Percentiles rank a stretch among this genome's conserved stretches.
Conservation (phyloP, 1,284 basidiomycete genomes). For the Dichomitus squalens region DNA sequence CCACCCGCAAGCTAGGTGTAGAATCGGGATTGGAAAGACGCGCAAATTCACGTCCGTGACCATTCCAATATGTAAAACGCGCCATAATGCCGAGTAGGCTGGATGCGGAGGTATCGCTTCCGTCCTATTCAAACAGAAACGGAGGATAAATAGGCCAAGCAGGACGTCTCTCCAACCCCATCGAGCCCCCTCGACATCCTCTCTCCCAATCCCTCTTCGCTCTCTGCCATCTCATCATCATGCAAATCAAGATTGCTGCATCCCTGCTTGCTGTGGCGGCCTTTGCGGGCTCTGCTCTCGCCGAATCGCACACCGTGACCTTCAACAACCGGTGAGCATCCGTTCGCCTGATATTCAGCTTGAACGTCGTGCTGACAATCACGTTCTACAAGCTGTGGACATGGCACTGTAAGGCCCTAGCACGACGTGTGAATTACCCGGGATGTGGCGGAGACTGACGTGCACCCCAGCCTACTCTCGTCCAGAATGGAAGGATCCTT, state of each 20-base stretch:
- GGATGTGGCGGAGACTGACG: not conserved
- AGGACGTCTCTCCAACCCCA: not conserved
- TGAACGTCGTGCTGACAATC: not conserved
- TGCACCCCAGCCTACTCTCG: constrained; percentile 34
- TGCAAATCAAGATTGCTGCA: constrained; percentile 35
- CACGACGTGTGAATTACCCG: not conserved
- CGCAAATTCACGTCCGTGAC: too few relatives aligned
- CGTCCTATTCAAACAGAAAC: not conserved
- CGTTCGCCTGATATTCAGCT: not conserved
- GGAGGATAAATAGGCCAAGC: not conserved
- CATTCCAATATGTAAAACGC: too few relatives aligned
- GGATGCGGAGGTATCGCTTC: too few relatives aligned
- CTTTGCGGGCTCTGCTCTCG: constrained; percentile 30
- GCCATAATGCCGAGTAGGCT: too few relatives aligned
- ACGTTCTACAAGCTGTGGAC: constrained; percentile 35
- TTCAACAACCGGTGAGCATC: constrained; percentile 39
- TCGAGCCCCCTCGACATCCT: not conserved
- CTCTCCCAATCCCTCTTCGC: not conserved
- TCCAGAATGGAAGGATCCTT: constrained; percentile 34
- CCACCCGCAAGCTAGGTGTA: too few relatives aligned
- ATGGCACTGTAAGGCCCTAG: constrained; percentile 33
- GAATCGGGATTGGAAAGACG: too few relatives aligned
- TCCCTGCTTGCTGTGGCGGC: constrained; percentile 28
- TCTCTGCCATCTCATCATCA: constrained; percentile 12
- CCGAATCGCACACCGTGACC: constrained; percentile 39